Evolutionary conservation across 1,284 basidiomycete species (phyloP), one percentile per base, ranked within the genome.

Genomic region (Marasmius oreades): DNA sequence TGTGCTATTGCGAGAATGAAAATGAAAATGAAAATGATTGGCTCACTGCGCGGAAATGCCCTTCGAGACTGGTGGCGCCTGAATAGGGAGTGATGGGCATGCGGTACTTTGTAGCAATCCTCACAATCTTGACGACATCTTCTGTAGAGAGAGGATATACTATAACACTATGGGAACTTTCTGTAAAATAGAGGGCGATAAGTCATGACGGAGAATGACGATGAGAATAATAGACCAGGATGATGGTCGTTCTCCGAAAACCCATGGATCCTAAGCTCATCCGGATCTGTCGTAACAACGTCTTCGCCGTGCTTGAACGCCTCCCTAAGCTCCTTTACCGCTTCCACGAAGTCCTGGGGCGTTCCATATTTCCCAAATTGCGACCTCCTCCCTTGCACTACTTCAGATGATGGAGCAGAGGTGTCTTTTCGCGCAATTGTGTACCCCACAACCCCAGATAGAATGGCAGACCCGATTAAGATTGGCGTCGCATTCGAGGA

Each of bases 1-100:
- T 36, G 23, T 26, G 8, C 42, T 28, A 23, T 39, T 43, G 28
- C 39, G 37, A 53, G 22, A 33, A 55, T 51, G 18, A 28, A 52
- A 54, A 39, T 6, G 39, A 20, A 56, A 53, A 57, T n/a, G 14
- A 14, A 10, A 14, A 50, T 50, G 47, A 33, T 18, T 6, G 43
- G 69, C 78, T 61, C 61, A 88, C 86, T 28, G 82, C 85, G 44
- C 80, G 73, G 61, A 77, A 85, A 60, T 88, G 84, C 0, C 87
- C 87, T 65, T 88, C 85, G 24, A 88, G 67, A 65, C 76, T 80
- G 1, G 89, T 92, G 2, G 85, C 90, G 4, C 85, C 90, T 2
- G 82, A 81, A 64, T 83, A 90, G 0, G 88, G 80, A 1, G 79
- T 79, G n/a, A 92, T 67, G 0, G 90, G 89, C 69, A 91, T 85